Conservation (phyloP, 495 filamentous ascomycete genomes). For the Lepidopterella palustris region DNA sequence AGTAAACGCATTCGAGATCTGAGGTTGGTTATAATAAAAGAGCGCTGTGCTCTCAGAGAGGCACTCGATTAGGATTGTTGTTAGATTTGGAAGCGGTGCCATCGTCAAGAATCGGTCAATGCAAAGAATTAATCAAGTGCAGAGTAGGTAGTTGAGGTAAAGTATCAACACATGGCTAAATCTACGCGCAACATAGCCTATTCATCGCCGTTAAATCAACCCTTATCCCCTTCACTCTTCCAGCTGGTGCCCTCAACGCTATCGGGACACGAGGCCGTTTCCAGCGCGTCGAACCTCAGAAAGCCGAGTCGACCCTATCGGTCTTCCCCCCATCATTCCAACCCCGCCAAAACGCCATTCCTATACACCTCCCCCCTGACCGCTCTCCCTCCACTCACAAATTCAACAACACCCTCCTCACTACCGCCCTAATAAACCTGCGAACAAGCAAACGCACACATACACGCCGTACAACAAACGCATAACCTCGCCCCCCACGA, state of each 20-base stretch:
- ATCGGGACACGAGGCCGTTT: too few species aligned
- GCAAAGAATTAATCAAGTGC: neutral
- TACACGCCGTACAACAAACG: neutral
- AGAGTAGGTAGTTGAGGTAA: neutral
- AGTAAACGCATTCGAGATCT: constrained; percentile 19
- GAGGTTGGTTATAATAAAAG: constrained; percentile 17
- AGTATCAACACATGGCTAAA: neutral
- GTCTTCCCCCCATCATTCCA: too few species aligned
- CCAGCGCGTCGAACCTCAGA: too few species aligned
- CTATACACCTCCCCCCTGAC: too few species aligned
- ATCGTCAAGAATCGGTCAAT: constrained; percentile 13
- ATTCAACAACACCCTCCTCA: too few species aligned
- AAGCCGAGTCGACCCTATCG: neutral
- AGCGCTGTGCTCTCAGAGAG: constrained; percentile 12
- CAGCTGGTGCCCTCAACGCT: too few species aligned
- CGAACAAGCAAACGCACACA: neutral
- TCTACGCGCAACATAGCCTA: too few species aligned
- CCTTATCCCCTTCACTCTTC: neutral
- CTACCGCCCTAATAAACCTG: neutral
- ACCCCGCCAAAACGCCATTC: too few species aligned
- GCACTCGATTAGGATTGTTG: constrained; percentile 16
- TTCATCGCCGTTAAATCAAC: too few species aligned
- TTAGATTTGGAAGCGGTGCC: constrained; percentile 7
- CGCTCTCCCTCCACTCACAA: too few species aligned
- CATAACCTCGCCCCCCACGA: neutral